Conservation (phyloP, 768 basidiomycete genomes). For the Antrodiella citrinella region DNA sequence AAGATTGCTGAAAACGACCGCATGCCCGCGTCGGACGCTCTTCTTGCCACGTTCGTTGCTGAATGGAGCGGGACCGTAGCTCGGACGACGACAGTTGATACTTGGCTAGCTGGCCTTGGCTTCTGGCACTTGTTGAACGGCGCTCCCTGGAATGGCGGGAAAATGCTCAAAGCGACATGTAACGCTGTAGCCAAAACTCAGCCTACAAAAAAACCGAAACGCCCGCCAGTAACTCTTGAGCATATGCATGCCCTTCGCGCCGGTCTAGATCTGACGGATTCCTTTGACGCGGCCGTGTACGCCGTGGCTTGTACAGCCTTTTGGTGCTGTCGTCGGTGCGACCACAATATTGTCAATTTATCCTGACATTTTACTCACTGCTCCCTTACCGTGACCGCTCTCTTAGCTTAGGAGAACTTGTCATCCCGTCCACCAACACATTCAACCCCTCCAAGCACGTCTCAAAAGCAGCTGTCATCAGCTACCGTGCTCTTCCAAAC, state of each 20-base stretch:
- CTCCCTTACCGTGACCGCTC: too few species aligned
- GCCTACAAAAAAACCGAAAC: conserved; percentile 1
- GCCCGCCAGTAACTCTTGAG: conserved; percentile 27
- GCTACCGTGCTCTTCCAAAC: neutral
- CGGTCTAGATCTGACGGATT: conserved; percentile 17
- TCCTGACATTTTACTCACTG: too few species aligned
- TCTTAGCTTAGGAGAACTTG: conserved; percentile 13
- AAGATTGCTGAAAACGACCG: conserved; percentile 8
- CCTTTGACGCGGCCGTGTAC: conserved; percentile 28
- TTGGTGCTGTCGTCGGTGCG: conserved; percentile 26
- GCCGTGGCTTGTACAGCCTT: conserved; percentile 28
- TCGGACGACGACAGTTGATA: neutral
- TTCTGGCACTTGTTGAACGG: conserved; percentile 23
- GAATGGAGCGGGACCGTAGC: conserved; percentile 1
- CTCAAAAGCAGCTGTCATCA: neutral
- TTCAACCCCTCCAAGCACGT: conserved; percentile 6
- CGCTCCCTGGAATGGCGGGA: conserved; percentile 11
- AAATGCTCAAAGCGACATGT: neutral
- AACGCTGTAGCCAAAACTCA: neutral
- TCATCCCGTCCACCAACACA: neutral
- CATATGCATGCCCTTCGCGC: conserved; percentile 22
- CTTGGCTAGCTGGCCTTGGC: conserved; percentile 4
- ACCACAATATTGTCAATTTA: too few species aligned
- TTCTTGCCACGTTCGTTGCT: conserved; percentile 14
- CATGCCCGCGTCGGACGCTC: neutral